A percentile compares a stretch with the other conserved stretches of the same genome.
phyloP scores from a whole-genome alignment of 2,329 filamentous ascomycete genomes.

The Alternaria sp. region DNA sequence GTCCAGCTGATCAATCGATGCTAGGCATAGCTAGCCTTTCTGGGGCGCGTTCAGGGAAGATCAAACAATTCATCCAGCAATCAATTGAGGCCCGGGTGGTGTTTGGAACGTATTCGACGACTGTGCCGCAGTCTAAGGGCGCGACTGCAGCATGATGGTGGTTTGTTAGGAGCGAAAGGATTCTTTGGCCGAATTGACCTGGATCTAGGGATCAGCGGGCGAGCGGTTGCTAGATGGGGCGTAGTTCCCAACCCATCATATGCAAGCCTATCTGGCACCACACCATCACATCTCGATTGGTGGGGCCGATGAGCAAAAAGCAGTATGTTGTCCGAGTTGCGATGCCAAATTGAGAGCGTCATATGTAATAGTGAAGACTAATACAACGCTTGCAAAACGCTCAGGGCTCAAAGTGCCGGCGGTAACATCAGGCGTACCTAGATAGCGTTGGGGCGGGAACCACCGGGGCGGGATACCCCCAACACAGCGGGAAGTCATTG shows the following conservation, averaged over 20 bases:
- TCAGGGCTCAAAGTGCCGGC: neutral
- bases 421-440: neutral
- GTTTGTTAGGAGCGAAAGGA: neutral
- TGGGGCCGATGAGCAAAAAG: neutral
- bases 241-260: neutral
- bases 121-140: conserved; percentile 2
- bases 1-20: too few species aligned
- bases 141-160: neutral
- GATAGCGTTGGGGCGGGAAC: neutral
- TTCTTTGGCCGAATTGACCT: neutral
- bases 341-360: neutral
- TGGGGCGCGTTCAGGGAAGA: too few species aligned
- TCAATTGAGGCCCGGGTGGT: neutral
- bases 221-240: neutral
- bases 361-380: neutral
- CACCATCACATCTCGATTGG: neutral
- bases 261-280: neutral
- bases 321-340: neutral
- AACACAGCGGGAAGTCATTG: neutral
- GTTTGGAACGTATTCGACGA: neutral
- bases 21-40: too few species aligned
- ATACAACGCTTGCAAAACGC: neutral
- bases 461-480: neutral
- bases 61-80: neutral
- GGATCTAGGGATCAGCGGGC: too few species aligned